phyloP scores from a whole-genome alignment of 2,329 filamentous ascomycete genomes.

The Aspergillus ustus region DNA sequence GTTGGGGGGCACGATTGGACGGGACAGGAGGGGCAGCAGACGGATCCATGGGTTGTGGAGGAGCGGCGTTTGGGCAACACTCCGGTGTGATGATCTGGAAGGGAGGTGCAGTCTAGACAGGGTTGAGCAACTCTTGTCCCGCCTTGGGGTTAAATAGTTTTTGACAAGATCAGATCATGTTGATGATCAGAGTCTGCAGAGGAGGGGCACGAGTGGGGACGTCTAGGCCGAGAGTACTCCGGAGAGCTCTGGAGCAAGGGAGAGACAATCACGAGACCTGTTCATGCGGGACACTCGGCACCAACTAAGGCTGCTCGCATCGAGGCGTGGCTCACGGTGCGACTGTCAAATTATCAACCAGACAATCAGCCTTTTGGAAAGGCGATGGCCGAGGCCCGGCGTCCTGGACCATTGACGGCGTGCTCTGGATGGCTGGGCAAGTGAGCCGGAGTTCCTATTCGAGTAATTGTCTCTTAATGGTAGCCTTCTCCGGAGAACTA shows the following conservation, averaged over 20 bases:
- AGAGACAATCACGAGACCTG: slow-evolving; percentile 14
- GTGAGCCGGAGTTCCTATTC: slow-evolving; percentile 3
- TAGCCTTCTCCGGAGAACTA: neutral
- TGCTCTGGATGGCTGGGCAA: neutral
- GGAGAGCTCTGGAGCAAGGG: neutral
- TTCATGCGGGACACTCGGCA: slow-evolving; percentile 3
- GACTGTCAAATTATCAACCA: neutral
- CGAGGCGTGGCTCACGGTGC: neutral
- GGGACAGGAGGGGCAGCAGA: neutral
- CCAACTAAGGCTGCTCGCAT: slow-evolving; percentile 5
- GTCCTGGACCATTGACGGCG: neutral
- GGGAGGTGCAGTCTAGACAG: slow-evolving; percentile 13
- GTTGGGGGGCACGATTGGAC: neutral
- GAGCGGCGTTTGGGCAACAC: neutral
- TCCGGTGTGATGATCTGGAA: slow-evolving; percentile 13
- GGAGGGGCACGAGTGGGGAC: neutral
- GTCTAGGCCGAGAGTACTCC: neutral
- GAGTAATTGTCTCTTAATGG: neutral
- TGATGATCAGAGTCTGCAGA: neutral
- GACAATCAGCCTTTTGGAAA: neutral
- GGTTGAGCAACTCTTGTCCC: slow-evolving; percentile 11
- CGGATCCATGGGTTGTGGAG: slow-evolving; percentile 3
- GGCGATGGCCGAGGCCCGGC: slow-evolving; percentile 6
- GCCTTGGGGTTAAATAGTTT: slow-evolving; percentile 6
- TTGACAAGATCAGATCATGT: neutral